A percentile compares a stretch with the other conserved stretches of the same genome.
These are phyloP conservation scores for Lactarius evosmus DNA, from an alignment of 768 basidiomycete species.

Conservation along the genomic window DNA sequence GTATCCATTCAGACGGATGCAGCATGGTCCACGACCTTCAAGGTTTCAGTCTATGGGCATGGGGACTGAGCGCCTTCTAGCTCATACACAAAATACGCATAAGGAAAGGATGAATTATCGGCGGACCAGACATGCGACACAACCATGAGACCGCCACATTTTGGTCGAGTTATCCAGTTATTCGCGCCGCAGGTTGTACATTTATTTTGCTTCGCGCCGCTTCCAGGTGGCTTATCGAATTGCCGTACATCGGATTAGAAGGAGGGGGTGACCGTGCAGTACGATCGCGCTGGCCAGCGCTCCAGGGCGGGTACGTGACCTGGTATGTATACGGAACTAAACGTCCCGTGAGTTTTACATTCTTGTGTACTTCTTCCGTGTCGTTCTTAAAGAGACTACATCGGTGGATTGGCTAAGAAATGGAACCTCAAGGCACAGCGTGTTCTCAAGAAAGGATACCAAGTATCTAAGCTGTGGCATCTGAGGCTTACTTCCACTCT, in stretches of 20 bases:
- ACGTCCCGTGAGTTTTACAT: constrained; percentile 20
- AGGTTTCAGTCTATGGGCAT: constrained; percentile 12
- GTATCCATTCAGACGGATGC: constrained; percentile 11
- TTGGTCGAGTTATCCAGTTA: not conserved
- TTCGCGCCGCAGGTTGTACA: not conserved
- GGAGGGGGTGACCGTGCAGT: not conserved
- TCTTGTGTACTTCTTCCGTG: constrained; percentile 14
- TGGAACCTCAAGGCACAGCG: constrained; percentile 10
- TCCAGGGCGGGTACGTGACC: not conserved
- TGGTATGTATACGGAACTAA: not conserved
- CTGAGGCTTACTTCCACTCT: constrained; percentile 8
- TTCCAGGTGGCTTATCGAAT: constrained; percentile 2
- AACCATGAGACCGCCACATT: constrained; percentile 15
- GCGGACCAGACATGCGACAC: constrained; percentile 18
- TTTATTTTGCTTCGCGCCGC: not conserved
- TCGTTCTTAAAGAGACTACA: constrained; percentile 4
- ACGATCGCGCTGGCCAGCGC: constrained; percentile 16
- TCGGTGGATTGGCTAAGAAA: constrained; percentile 10
- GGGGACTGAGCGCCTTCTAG: constrained; percentile 4
- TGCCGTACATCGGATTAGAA: constrained; percentile 10
- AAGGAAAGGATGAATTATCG: constrained; percentile 10
- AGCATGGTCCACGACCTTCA: constrained; percentile 7
- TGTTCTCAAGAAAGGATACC: not conserved
- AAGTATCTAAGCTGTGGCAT: constrained; percentile 8
- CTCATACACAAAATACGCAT: not conserved